Evolutionary conservation across 192 early-diverging fungal species (phyloP), one percentile per base, ranked within the genome.

Genomic region (Backusella tarrabulga): DNA sequence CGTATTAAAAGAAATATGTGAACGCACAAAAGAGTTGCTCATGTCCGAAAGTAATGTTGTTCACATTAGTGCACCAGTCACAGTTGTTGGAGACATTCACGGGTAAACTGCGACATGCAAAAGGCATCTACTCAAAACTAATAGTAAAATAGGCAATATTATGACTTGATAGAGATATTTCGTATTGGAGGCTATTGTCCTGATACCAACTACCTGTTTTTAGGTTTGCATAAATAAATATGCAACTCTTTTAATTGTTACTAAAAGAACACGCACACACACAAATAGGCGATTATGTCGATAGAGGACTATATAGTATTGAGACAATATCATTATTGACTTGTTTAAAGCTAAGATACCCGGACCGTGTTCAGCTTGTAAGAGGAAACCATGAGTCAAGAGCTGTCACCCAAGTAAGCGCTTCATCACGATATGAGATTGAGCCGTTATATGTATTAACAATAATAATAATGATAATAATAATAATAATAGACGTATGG

Each of bases 381-480:
- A 86, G 97, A 17, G 97, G 97, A 15, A 99, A 99, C 83, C 97
- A 99, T 74, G 97, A 99, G 83, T 93, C 93, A 21, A 84, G 97
- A 63, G 93, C 94, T 17, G 95, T 99, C 12, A 99, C 97, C 19
- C 91, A 94, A 81, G 94, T 93, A 76, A 36, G 72, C n/a, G 2
- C 11, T 73, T 23, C 1, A 34, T n/a, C 17, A 71, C 6, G 14
- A 15, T 12, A 50, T 34, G n/a, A 67, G n/a, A 67, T 9, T 21
- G 8, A 56, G 8, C n/a, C 2, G n/a, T 56, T 21, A 21, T 21
- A 19, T 46, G 15, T 54, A 32, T 32, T 32, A 32, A 32, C 32
- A 32, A 32, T 29, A 29, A 29, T 15, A 54, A 32, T 71, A 21
- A 32, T 32, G 12, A 42, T 46, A 41, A 50, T 77, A 54, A 32